These are phyloP conservation scores for Lentinus brumalis DNA, from an alignment of 768 basidiomycete genomes.

Conservation along the genomic window DNA sequence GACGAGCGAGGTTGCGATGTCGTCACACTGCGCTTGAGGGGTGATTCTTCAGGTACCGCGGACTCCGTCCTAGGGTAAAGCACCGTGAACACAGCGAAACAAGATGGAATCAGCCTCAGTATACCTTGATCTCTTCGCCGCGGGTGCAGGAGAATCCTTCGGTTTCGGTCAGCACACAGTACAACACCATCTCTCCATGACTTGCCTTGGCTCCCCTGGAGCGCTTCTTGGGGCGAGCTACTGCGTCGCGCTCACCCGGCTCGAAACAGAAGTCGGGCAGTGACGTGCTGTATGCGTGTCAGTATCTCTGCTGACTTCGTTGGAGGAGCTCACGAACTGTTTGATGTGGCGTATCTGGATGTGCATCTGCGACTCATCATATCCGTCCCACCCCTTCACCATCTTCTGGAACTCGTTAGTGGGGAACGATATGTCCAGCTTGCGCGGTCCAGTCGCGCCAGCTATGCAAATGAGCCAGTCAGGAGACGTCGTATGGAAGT, in stretches of 20 bases:
- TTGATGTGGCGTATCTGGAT: constrained; percentile 92
- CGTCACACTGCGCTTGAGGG: neutral
- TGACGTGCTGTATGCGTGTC: constrained; percentile 49
- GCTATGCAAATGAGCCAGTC: constrained; percentile 43
- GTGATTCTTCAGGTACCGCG: neutral
- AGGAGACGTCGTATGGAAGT: neutral
- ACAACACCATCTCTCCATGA: neutral
- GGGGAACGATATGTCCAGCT: constrained; percentile 95
- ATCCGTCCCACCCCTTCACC: constrained; percentile 95
- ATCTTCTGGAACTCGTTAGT: constrained; percentile 93
- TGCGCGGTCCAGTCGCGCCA: constrained; percentile 74
- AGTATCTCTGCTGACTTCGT: neutral
- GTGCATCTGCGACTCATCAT: constrained; percentile 89
- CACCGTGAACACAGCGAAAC: neutral
- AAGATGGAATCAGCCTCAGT: neutral
- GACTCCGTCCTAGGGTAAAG: constrained; percentile 1
- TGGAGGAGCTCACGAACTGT: constrained; percentile 49
- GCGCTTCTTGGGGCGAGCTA: constrained; percentile 69
- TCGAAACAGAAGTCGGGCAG: constrained; percentile 86
- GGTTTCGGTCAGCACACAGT: neutral
- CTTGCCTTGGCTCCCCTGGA: constrained; percentile 45
- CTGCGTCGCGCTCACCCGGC: constrained; percentile 75
- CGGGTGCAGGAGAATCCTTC: constrained; percentile 18
- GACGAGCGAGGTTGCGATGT: neutral
- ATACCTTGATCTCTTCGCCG: constrained; percentile 16